Evolutionary conservation across 2,329 filamentous ascomycete genomes (phyloP).

Genomic region (Pseudogymnoascus sp.): DNA sequence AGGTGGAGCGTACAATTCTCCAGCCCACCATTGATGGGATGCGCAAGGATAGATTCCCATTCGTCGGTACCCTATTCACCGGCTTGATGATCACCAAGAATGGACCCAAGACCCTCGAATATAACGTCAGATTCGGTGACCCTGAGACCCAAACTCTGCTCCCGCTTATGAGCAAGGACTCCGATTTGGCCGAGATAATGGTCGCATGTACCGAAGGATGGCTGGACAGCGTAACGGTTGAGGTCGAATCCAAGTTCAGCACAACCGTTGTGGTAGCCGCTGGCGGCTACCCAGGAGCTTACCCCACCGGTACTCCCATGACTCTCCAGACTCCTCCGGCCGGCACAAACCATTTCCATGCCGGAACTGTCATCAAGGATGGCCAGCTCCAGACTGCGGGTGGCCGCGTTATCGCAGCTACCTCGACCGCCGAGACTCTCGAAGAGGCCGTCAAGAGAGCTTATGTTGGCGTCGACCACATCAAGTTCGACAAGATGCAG

Average conservation of each 20-base stretch:
- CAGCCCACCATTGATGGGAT: slow-evolving; percentile 85
- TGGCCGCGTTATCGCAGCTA: slow-evolving; percentile 89
- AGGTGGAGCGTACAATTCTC: slow-evolving; percentile 74
- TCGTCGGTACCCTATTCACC: slow-evolving; percentile 71
- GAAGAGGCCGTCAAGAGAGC: slow-evolving; percentile 77
- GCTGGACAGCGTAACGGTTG: slow-evolving; percentile 60
- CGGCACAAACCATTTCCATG: slow-evolving; percentile 74
- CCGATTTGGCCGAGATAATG: slow-evolving; percentile 83
- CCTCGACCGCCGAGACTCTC: slow-evolving; percentile 65
- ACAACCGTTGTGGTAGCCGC: slow-evolving; percentile 92
- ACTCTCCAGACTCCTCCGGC: slow-evolving; percentile 37
- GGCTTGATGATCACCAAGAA: slow-evolving; percentile 85
- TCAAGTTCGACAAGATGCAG: slow-evolving; percentile 50
- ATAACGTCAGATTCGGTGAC: slow-evolving; percentile 89
- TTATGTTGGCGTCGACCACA: slow-evolving; percentile 73
- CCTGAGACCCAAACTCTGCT: slow-evolving; percentile 85
- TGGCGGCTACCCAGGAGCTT: slow-evolving; percentile 80
- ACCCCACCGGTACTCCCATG: slow-evolving; percentile 67
- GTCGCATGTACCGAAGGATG: slow-evolving; percentile 70
- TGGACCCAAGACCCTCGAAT: slow-evolving; percentile 79
- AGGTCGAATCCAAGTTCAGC: slow-evolving; percentile 62
- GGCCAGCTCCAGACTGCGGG: slow-evolving; percentile 66
- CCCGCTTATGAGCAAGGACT: slow-evolving; percentile 65
- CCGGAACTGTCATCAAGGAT: slow-evolving; percentile 65
- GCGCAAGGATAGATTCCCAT: slow-evolving; percentile 67